Evolutionary conservation across 2,329 filamentous ascomycete genomes (phyloP), one percentile per base, ranked within the genome.

Genomic region (Aspergillus alliaceus): DNA sequence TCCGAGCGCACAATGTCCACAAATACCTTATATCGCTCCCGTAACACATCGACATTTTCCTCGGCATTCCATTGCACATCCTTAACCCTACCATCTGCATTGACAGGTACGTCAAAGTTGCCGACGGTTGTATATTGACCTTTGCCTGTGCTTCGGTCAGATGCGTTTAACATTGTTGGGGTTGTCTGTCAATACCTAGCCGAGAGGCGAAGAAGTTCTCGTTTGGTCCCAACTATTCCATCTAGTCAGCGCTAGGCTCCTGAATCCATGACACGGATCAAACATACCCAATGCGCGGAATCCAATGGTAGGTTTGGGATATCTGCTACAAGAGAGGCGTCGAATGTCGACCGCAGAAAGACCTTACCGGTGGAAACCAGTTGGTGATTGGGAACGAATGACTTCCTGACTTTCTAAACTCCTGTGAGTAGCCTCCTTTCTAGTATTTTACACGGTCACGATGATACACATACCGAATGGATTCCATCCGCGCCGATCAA

Each of bases 401-500:
- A 75, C 24, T 67, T 64, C 39, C 69, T 60, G 3, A 68, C 66
- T 44, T 58, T 65, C 68, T 70, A 15, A 7, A 15, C 4, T n/a
- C 18, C 15, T 29, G 11, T 47, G 25, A 47, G 44, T 9, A n/a
- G 8, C 24, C n/a, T n/a, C n/a, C n/a, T n/a, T n/a, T n/a, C n/a
- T n/a, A n/a, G n/a, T n/a, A n/a, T n/a, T n/a, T n/a, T n/a, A n/a
- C n/a, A n/a, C n/a, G n/a, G n/a, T n/a, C n/a, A n/a, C n/a, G n/a
- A n/a, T n/a, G n/a, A 37, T 20, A 6, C 71, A 24, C 81, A 75
- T 2, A 74, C 70, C 20, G 80, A 83, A 62, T 80, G 79, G 47
- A 84, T 79, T 37, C 83, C 83, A 65, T 85, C 82, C 0, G 81
- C 78, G 1, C 81, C 82, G 15, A 85, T 73, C 24, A 84, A 64